A percentile compares a stretch with the other conserved stretches of the same genome.
These are phyloP conservation scores for Metarhizium guizhouense DNA, from an alignment of 2,329 filamentous ascomycete genomes.

Conservation along the genomic window DNA sequence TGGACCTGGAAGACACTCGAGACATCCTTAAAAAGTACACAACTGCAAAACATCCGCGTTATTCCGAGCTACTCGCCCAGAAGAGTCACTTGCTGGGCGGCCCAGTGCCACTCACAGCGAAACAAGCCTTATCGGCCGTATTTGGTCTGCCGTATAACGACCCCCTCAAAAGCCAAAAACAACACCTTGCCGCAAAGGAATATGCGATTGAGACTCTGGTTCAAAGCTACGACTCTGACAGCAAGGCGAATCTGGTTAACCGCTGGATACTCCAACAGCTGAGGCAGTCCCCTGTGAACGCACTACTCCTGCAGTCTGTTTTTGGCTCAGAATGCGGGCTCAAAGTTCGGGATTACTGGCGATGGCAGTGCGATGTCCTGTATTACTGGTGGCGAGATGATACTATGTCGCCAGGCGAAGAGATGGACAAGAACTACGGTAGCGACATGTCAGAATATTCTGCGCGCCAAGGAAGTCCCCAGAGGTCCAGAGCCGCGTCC, in stretches of 20 bases:
- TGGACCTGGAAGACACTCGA: slow-evolving; percentile 27
- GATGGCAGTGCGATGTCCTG: slow-evolving; percentile 29
- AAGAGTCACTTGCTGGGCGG: slow-evolving; percentile 34
- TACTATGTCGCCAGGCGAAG: slow-evolving; percentile 11
- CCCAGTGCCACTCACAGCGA: slow-evolving; percentile 28
- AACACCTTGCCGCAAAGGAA: slow-evolving; percentile 37
- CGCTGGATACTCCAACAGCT: slow-evolving; percentile 45
- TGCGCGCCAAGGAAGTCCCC: slow-evolving; percentile 16
- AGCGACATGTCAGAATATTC: slow-evolving; percentile 16
- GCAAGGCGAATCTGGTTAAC: slow-evolving; percentile 36
- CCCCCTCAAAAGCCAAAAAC: slow-evolving; percentile 22
- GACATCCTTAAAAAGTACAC: slow-evolving; percentile 13
- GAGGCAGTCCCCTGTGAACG: slow-evolving; percentile 36
- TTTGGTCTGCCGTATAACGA: slow-evolving; percentile 26
- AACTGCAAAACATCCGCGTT: slow-evolving; percentile 29
- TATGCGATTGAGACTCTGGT: slow-evolving; percentile 37
- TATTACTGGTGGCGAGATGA: slow-evolving; percentile 27
- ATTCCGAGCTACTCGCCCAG: slow-evolving; percentile 38
- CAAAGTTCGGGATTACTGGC: slow-evolving; percentile 22
- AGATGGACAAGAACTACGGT: slow-evolving; percentile 10
- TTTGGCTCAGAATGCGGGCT: slow-evolving; percentile 20
- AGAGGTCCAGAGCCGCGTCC: slow-evolving; percentile 18
- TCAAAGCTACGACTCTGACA: slow-evolving; percentile 22
- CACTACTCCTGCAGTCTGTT: slow-evolving; percentile 29
- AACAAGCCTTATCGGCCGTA: slow-evolving; percentile 31